Percentiles rank a stretch among this genome's conserved stretches.
Conservation (phyloP, 2,329 filamentous ascomycete species). For the Huntiella moniliformis region DNA sequence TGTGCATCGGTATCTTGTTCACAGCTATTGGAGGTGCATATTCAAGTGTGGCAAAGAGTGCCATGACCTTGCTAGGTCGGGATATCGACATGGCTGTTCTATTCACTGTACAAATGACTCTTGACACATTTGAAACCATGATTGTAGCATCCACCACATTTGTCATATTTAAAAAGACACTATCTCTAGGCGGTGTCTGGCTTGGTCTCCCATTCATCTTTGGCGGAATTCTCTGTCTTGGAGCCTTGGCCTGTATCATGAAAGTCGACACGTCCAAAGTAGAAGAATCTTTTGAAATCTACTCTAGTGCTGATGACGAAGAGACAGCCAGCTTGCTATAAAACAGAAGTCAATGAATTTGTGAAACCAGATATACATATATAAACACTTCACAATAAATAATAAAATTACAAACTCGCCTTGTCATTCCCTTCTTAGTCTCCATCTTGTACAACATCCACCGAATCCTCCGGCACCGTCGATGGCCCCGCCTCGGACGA, state of each 20-base stretch:
- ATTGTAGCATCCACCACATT: background rate
- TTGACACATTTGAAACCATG: constrained; percentile 1
- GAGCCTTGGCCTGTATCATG: background rate
- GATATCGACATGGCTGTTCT: constrained; percentile 10
- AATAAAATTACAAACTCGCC: constrained; percentile 2
- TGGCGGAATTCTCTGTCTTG: background rate
- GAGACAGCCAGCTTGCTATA: background rate
- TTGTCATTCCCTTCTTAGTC: background rate
- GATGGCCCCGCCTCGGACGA: background rate
- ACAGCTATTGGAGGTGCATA: constrained; percentile 5
- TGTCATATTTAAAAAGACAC: background rate
- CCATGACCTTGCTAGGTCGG: constrained; percentile 9
- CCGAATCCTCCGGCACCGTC: background rate
- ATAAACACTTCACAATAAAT: background rate
- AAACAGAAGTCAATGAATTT: background rate
- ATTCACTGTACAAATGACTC: constrained; percentile 8
- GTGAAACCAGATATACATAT: background rate
- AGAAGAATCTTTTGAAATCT: too few species aligned
- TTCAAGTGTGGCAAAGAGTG: constrained; percentile 7
- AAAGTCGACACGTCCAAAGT: background rate
- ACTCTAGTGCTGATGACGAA: too few species aligned
- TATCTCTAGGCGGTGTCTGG: constrained; percentile 1
- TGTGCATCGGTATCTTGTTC: constrained; percentile 1
- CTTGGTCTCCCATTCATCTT: constrained; percentile 3
- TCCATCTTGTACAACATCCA: background rate